Percentiles rank a stretch among this genome's conserved stretches.
Conservation (phyloP, 2,329 filamentous ascomycete species). For the Pestalotiopsis sp. region DNA sequence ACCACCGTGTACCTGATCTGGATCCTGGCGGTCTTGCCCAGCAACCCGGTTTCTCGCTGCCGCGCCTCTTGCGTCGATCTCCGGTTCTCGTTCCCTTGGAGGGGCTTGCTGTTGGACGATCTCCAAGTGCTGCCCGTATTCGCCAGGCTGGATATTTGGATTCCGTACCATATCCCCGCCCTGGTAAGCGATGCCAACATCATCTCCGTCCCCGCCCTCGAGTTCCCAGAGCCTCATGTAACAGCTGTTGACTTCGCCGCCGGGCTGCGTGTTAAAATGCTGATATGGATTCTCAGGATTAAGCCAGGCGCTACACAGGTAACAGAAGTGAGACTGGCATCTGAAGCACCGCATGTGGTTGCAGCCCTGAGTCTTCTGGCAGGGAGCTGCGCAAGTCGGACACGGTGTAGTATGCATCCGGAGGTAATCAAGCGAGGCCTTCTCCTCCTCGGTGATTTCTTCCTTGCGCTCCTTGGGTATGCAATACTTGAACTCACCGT, state of each 20-base stretch:
- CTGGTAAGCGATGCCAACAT: constrained; percentile 48
- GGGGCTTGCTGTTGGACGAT: constrained; percentile 12
- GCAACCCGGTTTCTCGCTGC: constrained; percentile 18
- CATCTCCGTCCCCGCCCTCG: constrained; percentile 74
- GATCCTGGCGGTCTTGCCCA: constrained; percentile 28
- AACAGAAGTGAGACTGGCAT: constrained; percentile 93
- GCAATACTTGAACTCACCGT: constrained; percentile 79
- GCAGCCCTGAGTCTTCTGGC: constrained; percentile 91
- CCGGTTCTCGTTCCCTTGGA: constrained; percentile 27
- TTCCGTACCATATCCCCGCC: constrained; percentile 36
- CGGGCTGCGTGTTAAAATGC: constrained; percentile 76
- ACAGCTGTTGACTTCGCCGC: constrained; percentile 62
- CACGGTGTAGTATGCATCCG: constrained; percentile 81
- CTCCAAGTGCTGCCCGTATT: constrained; percentile 26
- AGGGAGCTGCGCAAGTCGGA: constrained; percentile 82
- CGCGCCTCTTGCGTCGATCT: constrained; percentile 24
- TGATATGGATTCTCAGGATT: constrained; percentile 79
- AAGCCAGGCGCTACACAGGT: constrained; percentile 89
- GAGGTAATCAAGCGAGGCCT: constrained; percentile 85
- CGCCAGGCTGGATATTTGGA: constrained; percentile 21
- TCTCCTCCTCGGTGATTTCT: constrained; percentile 82
- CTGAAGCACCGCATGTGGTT: constrained; percentile 96
- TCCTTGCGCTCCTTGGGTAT: constrained; percentile 65
- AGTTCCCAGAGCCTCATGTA: constrained; percentile 90
- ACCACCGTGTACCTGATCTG: constrained; percentile 23